Conservation (phyloP, 768 basidiomycete genomes). For the Tricholoma saponaceum region DNA sequence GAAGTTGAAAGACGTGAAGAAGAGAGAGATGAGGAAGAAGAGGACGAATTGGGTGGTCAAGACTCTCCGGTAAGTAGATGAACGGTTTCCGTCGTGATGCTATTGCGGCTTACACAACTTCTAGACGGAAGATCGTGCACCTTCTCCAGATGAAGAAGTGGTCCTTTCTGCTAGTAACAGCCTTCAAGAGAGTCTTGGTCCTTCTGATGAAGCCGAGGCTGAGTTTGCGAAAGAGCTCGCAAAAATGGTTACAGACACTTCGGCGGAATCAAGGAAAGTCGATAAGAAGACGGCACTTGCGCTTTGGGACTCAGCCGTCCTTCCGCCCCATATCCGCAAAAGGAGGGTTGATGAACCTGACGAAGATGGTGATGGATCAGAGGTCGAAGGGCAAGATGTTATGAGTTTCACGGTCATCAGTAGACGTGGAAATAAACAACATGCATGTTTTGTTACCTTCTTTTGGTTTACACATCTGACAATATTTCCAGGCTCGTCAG, state of each 20-base stretch:
- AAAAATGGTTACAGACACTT: slow-evolving; percentile 88
- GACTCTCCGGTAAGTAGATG: slow-evolving; percentile 49
- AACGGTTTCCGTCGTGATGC: not conserved
- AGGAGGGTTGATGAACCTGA: slow-evolving; percentile 60
- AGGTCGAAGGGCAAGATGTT: slow-evolving; percentile 32
- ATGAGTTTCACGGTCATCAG: slow-evolving; percentile 95
- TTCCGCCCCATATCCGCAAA: slow-evolving; percentile 62
- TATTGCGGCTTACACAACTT: not conserved
- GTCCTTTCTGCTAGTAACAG: slow-evolving; percentile 55
- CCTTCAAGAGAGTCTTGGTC: slow-evolving; percentile 69
- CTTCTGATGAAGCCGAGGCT: slow-evolving; percentile 84
- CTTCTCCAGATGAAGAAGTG: slow-evolving; percentile 80
- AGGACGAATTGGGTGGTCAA: slow-evolving; percentile 51
- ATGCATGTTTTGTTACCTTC: slow-evolving; percentile 42
- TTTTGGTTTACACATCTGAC: slow-evolving; percentile 10
- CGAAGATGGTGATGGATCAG: slow-evolving; percentile 40
- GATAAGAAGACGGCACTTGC: slow-evolving; percentile 86
- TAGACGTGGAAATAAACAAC: slow-evolving; percentile 91
- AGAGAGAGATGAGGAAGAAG: slow-evolving; percentile 56
- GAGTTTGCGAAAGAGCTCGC: slow-evolving; percentile 96
- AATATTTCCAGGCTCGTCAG: slow-evolving; percentile 64
- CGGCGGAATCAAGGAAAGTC: slow-evolving; percentile 76
- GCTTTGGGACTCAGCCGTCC: slow-evolving; percentile 85
- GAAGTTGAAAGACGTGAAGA: slow-evolving; percentile 49
- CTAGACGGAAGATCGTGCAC: slow-evolving; percentile 63